Percentiles rank a stretch among this genome's conserved stretches.
phyloP scores from a whole-genome alignment of 768 basidiomycete species.

The Auriscalpium microsporum region DNA sequence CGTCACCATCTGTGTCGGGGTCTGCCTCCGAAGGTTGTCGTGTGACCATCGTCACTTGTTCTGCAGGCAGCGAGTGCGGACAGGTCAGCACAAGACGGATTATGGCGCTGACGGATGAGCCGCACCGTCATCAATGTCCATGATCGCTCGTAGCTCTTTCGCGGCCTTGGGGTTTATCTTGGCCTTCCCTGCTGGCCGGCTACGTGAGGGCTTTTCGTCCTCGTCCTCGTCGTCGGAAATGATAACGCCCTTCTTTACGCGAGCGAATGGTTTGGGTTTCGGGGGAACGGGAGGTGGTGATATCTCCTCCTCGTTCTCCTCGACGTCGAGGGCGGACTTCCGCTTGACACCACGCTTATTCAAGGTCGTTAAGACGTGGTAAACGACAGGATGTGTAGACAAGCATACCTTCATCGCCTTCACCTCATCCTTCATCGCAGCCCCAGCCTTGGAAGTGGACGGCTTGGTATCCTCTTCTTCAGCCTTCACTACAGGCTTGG shows the following conservation, averaged over 20 bases:
- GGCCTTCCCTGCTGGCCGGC: conserved; percentile 23
- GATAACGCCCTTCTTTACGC: conserved; percentile 40
- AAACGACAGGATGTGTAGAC: neutral
- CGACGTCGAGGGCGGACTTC: conserved; percentile 17
- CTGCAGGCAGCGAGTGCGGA: conserved; percentile 31
- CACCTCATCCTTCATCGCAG: conserved; percentile 4
- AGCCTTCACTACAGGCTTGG: conserved; percentile 6
- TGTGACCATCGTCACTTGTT: conserved; percentile 13
- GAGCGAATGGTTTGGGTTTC: conserved; percentile 16
- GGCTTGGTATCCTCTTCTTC: conserved; percentile 10
- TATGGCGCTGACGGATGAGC: conserved; percentile 10
- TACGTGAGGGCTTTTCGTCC: conserved; percentile 26
- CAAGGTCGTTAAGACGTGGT: neutral
- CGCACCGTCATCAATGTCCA: conserved; percentile 72
- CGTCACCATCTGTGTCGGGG: conserved; percentile 17
- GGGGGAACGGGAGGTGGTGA: neutral
- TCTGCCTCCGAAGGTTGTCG: conserved; percentile 13
- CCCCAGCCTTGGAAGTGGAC: conserved; percentile 4
- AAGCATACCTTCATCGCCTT: conserved; percentile 1
- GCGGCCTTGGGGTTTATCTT: conserved; percentile 39
- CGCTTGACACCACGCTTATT: conserved; percentile 24
- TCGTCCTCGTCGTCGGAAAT: conserved; percentile 60
- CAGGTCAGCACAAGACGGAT: neutral
- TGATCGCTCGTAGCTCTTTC: conserved; percentile 46
- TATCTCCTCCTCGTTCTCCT: conserved; percentile 19